These are phyloP conservation scores for Platanthera guangdongensis DNA, from an alignment of 106 monocot genomes.

Conservation along the genomic window DNA sequence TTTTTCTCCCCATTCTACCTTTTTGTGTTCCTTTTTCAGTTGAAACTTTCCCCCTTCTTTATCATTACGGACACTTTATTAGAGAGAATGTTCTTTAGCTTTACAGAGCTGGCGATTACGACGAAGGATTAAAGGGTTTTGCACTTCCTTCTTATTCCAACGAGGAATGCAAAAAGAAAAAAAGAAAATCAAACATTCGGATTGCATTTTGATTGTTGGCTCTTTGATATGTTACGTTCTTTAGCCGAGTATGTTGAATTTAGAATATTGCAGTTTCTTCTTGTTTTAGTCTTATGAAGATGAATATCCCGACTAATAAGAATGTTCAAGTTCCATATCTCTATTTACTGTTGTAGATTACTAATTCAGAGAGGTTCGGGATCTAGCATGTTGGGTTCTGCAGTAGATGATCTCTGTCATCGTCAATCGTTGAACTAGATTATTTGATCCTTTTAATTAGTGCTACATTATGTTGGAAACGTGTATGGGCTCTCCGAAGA, in stretches of 20 bases:
- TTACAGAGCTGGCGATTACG: neutral
- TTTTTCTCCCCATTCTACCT: slow-evolving; percentile 1
- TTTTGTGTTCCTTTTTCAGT: neutral
- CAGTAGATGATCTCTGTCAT: neutral
- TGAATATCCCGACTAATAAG: neutral
- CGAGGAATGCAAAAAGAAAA: neutral
- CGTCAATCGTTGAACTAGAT: too few species aligned
- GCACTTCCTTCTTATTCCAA: neutral
- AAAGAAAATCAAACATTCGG: neutral
- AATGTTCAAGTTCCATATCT: neutral
- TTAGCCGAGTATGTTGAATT: neutral
- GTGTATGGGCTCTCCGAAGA: too few species aligned
- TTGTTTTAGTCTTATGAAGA: neutral
- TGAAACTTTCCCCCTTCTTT: neutral
- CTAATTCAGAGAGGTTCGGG: neutral
- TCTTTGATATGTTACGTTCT: neutral
- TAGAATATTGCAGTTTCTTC: neutral
- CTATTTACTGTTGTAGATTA: neutral
- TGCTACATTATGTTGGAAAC: too few species aligned
- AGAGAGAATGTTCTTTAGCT: neutral
- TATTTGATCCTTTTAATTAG: too few species aligned
- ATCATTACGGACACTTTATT: neutral
- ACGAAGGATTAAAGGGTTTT: neutral
- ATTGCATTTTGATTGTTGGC: neutral
- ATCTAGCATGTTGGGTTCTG: neutral